phyloP scores from a whole-genome alignment of 2,329 filamentous ascomycete genomes.

The Mycosphaerella sp. region DNA sequence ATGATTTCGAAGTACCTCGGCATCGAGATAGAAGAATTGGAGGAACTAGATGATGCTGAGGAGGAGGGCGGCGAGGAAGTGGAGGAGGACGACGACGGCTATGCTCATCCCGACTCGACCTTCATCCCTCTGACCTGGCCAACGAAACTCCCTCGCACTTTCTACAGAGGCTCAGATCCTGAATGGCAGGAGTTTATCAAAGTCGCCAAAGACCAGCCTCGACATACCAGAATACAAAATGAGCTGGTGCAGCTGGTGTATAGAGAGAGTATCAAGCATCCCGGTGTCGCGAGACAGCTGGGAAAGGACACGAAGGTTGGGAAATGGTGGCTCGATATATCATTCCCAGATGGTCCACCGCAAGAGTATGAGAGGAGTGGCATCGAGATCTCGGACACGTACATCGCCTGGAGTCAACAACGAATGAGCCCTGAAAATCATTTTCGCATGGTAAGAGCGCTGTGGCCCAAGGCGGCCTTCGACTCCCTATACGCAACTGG shows the following conservation, averaged over 20 bases:
- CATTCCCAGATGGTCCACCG: slow-evolving; percentile 45
- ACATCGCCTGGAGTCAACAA: slow-evolving; percentile 38
- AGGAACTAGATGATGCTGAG: slow-evolving; percentile 15
- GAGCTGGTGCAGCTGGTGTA: slow-evolving; percentile 37
- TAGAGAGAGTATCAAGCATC: slow-evolving; percentile 28
- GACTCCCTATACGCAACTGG: slow-evolving; percentile 33
- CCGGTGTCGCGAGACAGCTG: slow-evolving; percentile 28
- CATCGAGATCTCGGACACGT: slow-evolving; percentile 37
- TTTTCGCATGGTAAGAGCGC: slow-evolving; percentile 32
- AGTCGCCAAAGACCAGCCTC: slow-evolving; percentile 39
- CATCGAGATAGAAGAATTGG: slow-evolving; percentile 28
- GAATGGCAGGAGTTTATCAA: slow-evolving; percentile 49
- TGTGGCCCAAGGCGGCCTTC: slow-evolving; percentile 36
- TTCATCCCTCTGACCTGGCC: slow-evolving; percentile 47
- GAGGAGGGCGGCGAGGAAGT: slow-evolving; percentile 23
- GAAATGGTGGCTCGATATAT: slow-evolving; percentile 44
- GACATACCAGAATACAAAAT: slow-evolving; percentile 37
- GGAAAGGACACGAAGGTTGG: slow-evolving; percentile 39
- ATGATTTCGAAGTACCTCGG: slow-evolving; percentile 25
- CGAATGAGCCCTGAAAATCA: slow-evolving; percentile 38
- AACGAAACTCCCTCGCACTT: slow-evolving; percentile 37
- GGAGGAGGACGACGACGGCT: slow-evolving; percentile 33
- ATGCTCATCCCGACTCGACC: slow-evolving; percentile 33
- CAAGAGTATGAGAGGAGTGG: slow-evolving; percentile 45
- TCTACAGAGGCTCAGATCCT: slow-evolving; percentile 47